Base-by-base conservation (phyloP, 2,329 filamentous ascomycete genomes). In the Pseudogymnoascus sp. region DNA sequence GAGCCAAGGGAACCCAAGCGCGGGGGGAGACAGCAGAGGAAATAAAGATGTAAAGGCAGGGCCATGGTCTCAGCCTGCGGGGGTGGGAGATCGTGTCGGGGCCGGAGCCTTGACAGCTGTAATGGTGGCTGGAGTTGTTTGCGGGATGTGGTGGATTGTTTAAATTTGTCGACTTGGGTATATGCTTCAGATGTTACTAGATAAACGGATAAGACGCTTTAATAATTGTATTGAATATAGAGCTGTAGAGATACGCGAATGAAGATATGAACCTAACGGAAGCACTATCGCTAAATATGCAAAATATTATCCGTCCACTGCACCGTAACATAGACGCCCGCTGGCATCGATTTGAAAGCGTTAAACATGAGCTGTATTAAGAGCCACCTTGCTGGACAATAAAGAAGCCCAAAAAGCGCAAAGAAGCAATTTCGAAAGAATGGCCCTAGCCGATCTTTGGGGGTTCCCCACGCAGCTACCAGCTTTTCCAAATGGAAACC, bases 91-190 rank as follows among this genome's bases (percentile, higher is more conserved):
- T 70, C 84, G 79, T 66, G 88, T 84, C 6, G 90, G 89, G 10
- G 89, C 89, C 38, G 83, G 83, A 10, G 82, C 91, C 65, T 66
- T 85, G 60, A 93, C 89, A 1, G 73, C 84, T 2, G 59, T 86
- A 5, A 60, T 72, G 37, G 72, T 90, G 1, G 70, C 80, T 5
- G 75, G 78, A 6, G 76, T 89, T 40, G 65, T 87, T 24, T 79
- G 79, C 1, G 84, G 84, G n/a, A 78, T 78, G 38, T 80, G 78
- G 74, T 83, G 82, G 76, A 81, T 84, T 78, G 74, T 81, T 64
- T 53, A 33, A 1, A 19, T 11, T 53, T 31, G 2, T 12, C 4
- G 2, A n/a, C 12, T 8, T 26, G 12, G 12, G 10, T 43, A 43
- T 6, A 24, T 14, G 10, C 8, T 22, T 43, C 6, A 24, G 5